phyloP scores from a whole-genome alignment of 495 filamentous ascomycete species.

The Aspergillus nidulans region DNA sequence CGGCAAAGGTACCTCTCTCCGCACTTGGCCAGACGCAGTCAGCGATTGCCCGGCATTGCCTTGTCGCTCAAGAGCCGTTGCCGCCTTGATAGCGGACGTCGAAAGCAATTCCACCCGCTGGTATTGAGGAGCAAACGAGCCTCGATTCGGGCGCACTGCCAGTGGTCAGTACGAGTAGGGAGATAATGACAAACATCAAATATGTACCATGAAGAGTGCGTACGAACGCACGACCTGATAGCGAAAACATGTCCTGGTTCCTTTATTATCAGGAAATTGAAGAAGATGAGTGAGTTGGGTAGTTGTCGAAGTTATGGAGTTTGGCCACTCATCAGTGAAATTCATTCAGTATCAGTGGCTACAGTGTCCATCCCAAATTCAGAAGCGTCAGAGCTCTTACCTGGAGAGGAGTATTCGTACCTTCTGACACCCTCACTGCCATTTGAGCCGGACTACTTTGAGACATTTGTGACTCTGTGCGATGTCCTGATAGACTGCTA shows the following conservation, averaged over 20 bases:
- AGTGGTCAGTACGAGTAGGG: constrained; percentile 12
- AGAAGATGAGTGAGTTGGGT: background rate
- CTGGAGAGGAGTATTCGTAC: constrained; percentile 79
- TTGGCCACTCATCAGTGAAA: background rate
- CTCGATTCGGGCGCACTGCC: constrained; percentile 28
- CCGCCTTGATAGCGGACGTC: constrained; percentile 39
- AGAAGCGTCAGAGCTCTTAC: constrained; percentile 51
- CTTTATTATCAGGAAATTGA: background rate
- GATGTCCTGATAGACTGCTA: constrained; percentile 95
- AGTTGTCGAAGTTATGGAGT: background rate
- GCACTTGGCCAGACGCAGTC: constrained; percentile 48
- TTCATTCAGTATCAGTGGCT: background rate
- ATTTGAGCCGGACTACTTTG: constrained; percentile 96
- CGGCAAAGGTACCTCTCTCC: constrained; percentile 76
- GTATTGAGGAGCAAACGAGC: constrained; percentile 20
- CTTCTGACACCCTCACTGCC: constrained; percentile 88
- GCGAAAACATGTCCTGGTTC: constrained; percentile 24
- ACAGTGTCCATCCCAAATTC: constrained; percentile 43
- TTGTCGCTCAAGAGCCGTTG: constrained; percentile 42
- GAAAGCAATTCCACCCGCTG: constrained; percentile 36
- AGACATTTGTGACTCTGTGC: constrained; percentile 95
- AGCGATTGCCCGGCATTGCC: constrained; percentile 36
- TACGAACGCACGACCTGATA: constrained; percentile 27
- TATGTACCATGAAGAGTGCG: constrained; percentile 31
- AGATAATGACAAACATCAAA: background rate